A percentile compares a stretch with the other conserved stretches of the same genome.
Evolutionary conservation across 1,139 yeast genomes (phyloP).

Genomic region (Torulaspora globosa): DNA sequence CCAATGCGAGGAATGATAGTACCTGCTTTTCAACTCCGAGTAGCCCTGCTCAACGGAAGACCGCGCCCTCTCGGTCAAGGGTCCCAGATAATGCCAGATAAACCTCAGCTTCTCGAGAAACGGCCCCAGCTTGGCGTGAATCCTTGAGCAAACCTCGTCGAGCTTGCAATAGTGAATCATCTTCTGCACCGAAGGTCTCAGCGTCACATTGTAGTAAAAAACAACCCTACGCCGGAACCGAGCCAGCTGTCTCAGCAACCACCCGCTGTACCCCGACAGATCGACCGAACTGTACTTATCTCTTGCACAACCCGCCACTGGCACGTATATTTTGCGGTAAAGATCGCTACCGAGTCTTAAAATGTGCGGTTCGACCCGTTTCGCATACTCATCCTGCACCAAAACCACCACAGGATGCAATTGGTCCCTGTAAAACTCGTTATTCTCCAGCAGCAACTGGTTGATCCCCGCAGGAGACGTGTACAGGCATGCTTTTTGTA

Average conservation of each 20-base stretch:
- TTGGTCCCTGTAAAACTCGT: conserved; percentile 14
- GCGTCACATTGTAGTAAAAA: conserved; percentile 16
- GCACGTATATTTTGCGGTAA: conserved; percentile 4
- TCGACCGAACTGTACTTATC: conserved; percentile 10
- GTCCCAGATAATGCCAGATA: conserved; percentile 13
- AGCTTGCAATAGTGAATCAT: conserved; percentile 7
- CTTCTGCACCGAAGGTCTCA: conserved; percentile 13
- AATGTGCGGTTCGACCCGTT: conserved; percentile 7
- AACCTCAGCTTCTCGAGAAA: conserved; percentile 11
- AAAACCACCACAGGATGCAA: conserved; percentile 11
- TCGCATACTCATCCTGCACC: conserved; percentile 7
- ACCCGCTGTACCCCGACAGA: conserved; percentile 4
- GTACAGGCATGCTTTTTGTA: conserved; percentile 21
- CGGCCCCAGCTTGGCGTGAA: conserved; percentile 12
- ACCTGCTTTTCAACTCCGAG: conserved; percentile 7
- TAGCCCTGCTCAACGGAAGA: conserved; percentile 7
- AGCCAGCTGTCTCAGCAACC: conserved; percentile 8
- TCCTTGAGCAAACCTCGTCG: conserved; percentile 9
- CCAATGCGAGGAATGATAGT: conserved; percentile 10
- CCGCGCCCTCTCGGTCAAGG: conserved; percentile 11
- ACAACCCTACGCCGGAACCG: conserved; percentile 8
- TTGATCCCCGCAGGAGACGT: conserved; percentile 22
- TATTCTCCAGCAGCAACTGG: conserved; percentile 10
- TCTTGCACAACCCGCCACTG: conserved; percentile 1
- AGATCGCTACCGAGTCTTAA: conserved; percentile 8